A percentile compares a stretch with the other conserved stretches of the same genome.
phyloP scores from a whole-genome alignment of 2,329 filamentous ascomycete genomes.

The Dendrostoma leiphaemia region DNA sequence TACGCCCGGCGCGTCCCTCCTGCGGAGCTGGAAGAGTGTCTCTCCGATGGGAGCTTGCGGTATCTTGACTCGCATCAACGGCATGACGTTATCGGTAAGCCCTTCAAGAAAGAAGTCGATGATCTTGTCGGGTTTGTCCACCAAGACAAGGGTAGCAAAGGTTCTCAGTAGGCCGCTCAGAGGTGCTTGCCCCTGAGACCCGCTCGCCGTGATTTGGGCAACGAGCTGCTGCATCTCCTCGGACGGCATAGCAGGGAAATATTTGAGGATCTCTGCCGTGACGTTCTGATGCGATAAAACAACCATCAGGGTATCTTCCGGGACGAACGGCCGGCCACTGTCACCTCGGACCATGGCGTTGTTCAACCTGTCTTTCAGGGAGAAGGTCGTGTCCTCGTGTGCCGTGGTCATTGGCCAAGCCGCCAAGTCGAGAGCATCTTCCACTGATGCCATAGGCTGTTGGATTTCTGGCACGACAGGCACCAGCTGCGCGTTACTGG shows the following conservation, averaged over 20 bases:
- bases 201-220: constrained; percentile 2
- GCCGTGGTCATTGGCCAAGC: constrained; percentile 6
- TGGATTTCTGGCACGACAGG: background rate
- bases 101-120: constrained; percentile 1
- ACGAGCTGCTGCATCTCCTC: constrained; percentile 11
- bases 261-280: constrained; percentile 2
- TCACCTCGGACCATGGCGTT: constrained; percentile 14
- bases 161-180: constrained; percentile 2
- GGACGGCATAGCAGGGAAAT: constrained; percentile 1
- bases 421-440: constrained; percentile 6
- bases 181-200: too few relatives aligned
- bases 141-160: constrained; percentile 14
- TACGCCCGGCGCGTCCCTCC: background rate
- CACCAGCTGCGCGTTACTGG: constrained; percentile 4
- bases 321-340: constrained; percentile 14
- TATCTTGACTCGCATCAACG: background rate
- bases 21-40: constrained; percentile 6
- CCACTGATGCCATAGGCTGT: background rate
- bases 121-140: constrained; percentile 11
- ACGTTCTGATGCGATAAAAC: constrained; percentile 11
- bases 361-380: constrained; percentile 16
- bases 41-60: background rate
- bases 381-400: background rate
- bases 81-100: background rate
- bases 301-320: constrained; percentile 6